A percentile compares a stretch with the other conserved stretches of the same genome.
phyloP scores from a whole-genome alignment of 768 basidiomycete genomes.

The Melanogaster broomeanus region DNA sequence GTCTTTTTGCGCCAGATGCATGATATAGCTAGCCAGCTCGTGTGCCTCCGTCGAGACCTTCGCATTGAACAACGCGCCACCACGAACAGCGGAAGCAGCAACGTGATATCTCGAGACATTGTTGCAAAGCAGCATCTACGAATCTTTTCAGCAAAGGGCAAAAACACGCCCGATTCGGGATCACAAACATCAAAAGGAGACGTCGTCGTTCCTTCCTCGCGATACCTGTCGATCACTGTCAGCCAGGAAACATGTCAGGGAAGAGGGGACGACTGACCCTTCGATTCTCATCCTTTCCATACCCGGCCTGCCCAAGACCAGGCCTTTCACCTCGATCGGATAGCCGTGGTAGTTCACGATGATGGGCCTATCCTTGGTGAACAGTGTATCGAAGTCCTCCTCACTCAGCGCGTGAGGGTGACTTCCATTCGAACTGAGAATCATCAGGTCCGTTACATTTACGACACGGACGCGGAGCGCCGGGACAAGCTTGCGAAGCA shows the following conservation, averaged over 20 bases:
- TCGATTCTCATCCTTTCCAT: conserved; percentile 53
- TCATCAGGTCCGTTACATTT: conserved; percentile 89
- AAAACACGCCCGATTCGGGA: not conserved
- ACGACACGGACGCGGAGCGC: conserved; percentile 82
- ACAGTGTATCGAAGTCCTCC: conserved; percentile 65
- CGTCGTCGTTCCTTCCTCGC: conserved; percentile 79
- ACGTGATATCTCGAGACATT: conserved; percentile 67
- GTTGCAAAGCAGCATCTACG: conserved; percentile 77
- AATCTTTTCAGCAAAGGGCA: not conserved
- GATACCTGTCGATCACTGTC: conserved; percentile 40
- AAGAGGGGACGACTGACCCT: conserved; percentile 37
- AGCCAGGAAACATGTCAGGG: not conserved
- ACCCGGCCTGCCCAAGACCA: conserved; percentile 58
- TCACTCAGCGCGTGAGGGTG: conserved; percentile 76
- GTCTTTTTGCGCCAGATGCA: conserved; percentile 63
- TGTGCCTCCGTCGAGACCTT: conserved; percentile 61
- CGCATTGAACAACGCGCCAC: conserved; percentile 52
- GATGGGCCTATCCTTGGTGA: conserved; percentile 68
- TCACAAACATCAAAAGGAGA: conserved; percentile 71
- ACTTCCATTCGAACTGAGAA: conserved; percentile 63
- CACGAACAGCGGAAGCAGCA: conserved; percentile 59
- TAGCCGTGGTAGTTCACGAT: conserved; percentile 88
- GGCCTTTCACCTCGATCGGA: conserved; percentile 68
- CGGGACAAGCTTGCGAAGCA: conserved; percentile 70
- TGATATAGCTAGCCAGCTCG: conserved; percentile 53